These are phyloP conservation scores for Nematocida ausubeli DNA, from an alignment of 371 early-diverging fungal genomes.

Conservation along the genomic window DNA sequence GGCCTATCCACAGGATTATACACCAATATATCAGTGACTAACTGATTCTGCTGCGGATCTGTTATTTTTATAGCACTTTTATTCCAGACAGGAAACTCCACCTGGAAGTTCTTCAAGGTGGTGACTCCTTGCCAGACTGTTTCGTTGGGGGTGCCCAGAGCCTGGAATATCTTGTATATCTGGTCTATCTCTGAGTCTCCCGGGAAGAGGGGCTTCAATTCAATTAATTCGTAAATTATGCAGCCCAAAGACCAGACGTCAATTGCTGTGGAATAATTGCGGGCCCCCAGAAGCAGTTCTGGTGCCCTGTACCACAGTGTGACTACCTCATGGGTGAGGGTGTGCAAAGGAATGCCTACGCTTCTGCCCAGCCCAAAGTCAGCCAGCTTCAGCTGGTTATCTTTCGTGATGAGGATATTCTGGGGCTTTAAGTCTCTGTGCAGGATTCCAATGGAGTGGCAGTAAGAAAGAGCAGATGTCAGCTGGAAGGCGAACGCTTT, in stretches of 20 bases:
- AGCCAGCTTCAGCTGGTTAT: constrained; percentile 64
- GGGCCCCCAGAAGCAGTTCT: constrained; percentile 65
- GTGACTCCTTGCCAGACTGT: constrained; percentile 84
- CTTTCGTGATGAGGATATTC: constrained; percentile 69
- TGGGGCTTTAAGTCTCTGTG: constrained; percentile 85
- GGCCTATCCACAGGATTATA: constrained; percentile 84
- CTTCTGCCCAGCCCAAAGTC: constrained; percentile 68
- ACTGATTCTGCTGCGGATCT: constrained; percentile 73
- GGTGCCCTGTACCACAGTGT: constrained; percentile 69
- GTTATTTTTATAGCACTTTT: constrained; percentile 6
- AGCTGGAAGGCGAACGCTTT: constrained; percentile 76
- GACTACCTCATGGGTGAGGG: constrained; percentile 65
- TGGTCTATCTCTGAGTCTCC: constrained; percentile 98
- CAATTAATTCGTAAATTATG: constrained; percentile 95
- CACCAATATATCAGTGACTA: constrained; percentile 78
- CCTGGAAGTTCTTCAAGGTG: constrained; percentile 74
- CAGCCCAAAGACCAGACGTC: constrained; percentile 97
- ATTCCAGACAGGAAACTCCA: constrained; percentile 59
- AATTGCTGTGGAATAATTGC: constrained; percentile 68
- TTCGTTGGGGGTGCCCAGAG: constrained; percentile 92
- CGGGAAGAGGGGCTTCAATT: constrained; percentile 88
- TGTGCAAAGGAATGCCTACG: constrained; percentile 63
- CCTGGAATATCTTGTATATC: constrained; percentile 95
- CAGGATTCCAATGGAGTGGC: constrained; percentile 90
- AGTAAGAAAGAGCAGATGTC: constrained; percentile 89